Conservation (phyloP, 2,329 filamentous ascomycete species). For the Rhynchosporium agropyri region DNA sequence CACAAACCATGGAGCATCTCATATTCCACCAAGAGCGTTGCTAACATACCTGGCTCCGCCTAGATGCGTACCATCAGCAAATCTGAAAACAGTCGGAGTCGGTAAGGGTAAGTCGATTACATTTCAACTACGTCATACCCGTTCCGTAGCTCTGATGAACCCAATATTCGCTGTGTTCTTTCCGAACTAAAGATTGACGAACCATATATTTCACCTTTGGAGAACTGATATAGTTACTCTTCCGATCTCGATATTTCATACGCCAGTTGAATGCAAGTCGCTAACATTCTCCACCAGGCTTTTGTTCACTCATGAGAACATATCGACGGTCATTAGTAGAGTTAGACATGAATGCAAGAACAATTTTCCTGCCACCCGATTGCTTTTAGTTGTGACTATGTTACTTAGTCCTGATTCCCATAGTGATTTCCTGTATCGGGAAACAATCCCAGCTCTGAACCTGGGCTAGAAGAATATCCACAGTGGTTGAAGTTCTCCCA, state of each 20-base stretch:
- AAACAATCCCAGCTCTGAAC: too few species aligned
- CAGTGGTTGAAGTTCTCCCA: too few species aligned
- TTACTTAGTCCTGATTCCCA: too few species aligned
- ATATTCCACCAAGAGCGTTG: conserved; percentile 17
- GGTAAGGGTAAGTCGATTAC: conserved; percentile 26
- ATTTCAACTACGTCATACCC: neutral
- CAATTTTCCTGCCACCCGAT: too few species aligned
- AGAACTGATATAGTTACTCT: conserved; percentile 42
- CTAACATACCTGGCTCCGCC: conserved; percentile 31
- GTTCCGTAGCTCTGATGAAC: conserved; percentile 42
- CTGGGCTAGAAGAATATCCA: too few species aligned
- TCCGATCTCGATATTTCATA: neutral
- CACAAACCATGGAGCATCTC: conserved; percentile 20
- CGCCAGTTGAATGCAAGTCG: too few species aligned
- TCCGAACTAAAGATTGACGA: conserved; percentile 43
- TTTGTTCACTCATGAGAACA: neutral
- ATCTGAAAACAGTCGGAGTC: neutral
- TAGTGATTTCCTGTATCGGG: too few species aligned
- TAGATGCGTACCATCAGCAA: conserved; percentile 26
- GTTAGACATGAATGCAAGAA: neutral
- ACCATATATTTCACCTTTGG: conserved; percentile 45
- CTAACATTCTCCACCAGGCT: neutral
- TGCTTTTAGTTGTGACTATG: too few species aligned
- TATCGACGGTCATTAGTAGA: neutral
- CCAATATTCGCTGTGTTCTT: conserved; percentile 44